These are phyloP conservation scores for Rasamsonia emersonii DNA, from an alignment of 2,329 filamentous ascomycete genomes.

Conservation along the genomic window DNA sequence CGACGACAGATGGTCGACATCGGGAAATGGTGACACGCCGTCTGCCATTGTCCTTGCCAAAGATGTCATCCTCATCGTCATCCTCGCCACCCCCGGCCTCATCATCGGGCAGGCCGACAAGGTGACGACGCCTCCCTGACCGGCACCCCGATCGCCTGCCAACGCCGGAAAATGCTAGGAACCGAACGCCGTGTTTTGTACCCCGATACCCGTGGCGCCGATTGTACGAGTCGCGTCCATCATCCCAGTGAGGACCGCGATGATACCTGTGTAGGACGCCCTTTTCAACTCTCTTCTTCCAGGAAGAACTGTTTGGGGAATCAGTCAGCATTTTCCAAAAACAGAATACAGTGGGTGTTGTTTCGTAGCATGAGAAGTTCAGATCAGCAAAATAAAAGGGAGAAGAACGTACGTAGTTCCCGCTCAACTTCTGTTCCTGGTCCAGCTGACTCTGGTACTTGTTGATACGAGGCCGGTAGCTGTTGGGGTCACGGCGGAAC, in stretches of 20 bases:
- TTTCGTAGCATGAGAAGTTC: not conserved
- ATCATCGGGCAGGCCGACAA: conserved; percentile 39
- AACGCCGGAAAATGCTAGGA: conserved; percentile 36
- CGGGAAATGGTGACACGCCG: conserved; percentile 44
- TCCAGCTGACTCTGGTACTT: conserved; percentile 93
- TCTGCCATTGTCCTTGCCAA: conserved; percentile 53
- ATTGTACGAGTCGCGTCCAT: conserved; percentile 28
- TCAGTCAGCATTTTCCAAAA: conserved; percentile 7
- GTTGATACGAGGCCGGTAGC: conserved; percentile 96
- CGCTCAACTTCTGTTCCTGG: conserved; percentile 88
- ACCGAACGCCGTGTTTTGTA: conserved; percentile 24
- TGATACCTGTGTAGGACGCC: conserved; percentile 41
- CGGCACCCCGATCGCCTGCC: conserved; percentile 28
- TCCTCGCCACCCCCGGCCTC: conserved; percentile 53
- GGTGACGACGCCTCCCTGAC: conserved; percentile 21
- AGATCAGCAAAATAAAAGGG: not conserved
- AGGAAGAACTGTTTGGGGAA: conserved; percentile 70
- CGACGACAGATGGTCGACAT: no score
- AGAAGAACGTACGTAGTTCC: conserved; percentile 69
- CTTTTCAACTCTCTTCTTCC: conserved; percentile 72
- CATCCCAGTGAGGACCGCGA: conserved; percentile 27
- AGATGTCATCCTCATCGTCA: conserved; percentile 58
- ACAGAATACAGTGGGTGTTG: not conserved
- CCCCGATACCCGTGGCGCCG: conserved; percentile 23
- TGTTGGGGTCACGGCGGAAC: conserved; percentile 94